Evolutionary conservation across 1,284 basidiomycete species (phyloP).

Genomic region (Polyporus tsugae): DNA sequence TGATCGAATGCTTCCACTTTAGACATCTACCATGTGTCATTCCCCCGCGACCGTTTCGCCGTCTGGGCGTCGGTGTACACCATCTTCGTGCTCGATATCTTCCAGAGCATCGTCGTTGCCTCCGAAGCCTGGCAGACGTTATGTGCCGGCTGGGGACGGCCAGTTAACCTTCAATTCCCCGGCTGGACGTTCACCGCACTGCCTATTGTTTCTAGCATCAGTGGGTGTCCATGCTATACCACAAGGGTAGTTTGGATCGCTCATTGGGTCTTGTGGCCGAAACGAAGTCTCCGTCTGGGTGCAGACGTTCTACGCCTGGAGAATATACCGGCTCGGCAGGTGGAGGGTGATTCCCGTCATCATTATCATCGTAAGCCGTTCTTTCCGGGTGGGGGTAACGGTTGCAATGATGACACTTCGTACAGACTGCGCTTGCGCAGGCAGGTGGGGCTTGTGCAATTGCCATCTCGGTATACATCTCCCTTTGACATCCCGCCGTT

Average conservation of each 20-base stretch:
- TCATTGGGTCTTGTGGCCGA: not conserved
- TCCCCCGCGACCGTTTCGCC: constrained; percentile 13
- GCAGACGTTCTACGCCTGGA: constrained; percentile 16
- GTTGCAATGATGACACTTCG: not conserved
- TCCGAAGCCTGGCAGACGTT: constrained; percentile 19
- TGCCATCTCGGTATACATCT: constrained; percentile 12
- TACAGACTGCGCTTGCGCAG: constrained; percentile 18
- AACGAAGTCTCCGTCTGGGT: constrained; percentile 17
- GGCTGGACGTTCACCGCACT: constrained; percentile 18
- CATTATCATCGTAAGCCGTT: constrained; percentile 12
- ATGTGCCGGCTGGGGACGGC: constrained; percentile 18
- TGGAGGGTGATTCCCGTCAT: constrained; percentile 14
- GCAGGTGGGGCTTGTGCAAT: constrained; percentile 18
- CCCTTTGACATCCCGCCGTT: not conserved
- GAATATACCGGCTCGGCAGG: constrained; percentile 17
- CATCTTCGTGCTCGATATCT: constrained; percentile 18
- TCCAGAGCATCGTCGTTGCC: constrained; percentile 20
- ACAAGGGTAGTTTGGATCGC: not conserved
- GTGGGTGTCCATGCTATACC: not conserved
- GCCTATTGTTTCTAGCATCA: constrained; percentile 19
- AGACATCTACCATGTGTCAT: constrained; percentile 24
- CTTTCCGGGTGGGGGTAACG: not conserved
- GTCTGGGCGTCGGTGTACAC: constrained; percentile 14
- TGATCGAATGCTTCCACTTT: not conserved
- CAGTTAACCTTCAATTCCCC: constrained; percentile 16